A percentile compares a stretch with the other conserved stretches of the same genome.
These are phyloP conservation scores for Mortierella sp. DNA, from an alignment of 371 early-diverging fungal species.

Conservation along the genomic window DNA sequence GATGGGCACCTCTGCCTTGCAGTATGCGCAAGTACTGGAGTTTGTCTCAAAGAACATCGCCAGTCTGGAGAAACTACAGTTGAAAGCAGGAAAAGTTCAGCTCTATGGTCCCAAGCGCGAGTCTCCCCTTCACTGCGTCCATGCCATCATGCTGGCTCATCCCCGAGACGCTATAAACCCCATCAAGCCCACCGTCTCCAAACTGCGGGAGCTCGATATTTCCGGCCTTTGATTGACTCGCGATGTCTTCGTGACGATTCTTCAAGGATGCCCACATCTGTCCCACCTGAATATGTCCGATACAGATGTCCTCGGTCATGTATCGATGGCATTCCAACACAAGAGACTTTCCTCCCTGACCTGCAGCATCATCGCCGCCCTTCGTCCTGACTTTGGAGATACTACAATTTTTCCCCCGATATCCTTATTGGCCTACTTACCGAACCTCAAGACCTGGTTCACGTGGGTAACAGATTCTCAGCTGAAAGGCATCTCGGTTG, in stretches of 20 bases:
- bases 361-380: conserved; percentile 6
- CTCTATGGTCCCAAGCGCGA: not conserved
- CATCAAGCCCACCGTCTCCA: not conserved
- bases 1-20: not conserved
- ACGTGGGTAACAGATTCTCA: not conserved
- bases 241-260: not conserved
- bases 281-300: not conserved
- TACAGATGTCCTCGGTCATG: not conserved
- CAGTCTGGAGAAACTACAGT: not conserved
- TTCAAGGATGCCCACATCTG: not conserved
- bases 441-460: conserved; percentile 6
- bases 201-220: not conserved
- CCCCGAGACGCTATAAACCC: not conserved
- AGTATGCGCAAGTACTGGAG: not conserved
- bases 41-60: conserved; percentile 4
- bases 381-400: not conserved
- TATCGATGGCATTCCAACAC: not conserved
- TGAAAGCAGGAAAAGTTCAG: not conserved
- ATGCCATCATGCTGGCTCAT: not conserved
- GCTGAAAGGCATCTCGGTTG: not conserved
- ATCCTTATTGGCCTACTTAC: conserved; percentile 14
- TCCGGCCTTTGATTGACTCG: not conserved
- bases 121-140: not conserved
- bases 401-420: not conserved
- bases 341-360: not conserved